Conservation (phyloP, 768 basidiomycete species). For the Serpula lacrymans region DNA sequence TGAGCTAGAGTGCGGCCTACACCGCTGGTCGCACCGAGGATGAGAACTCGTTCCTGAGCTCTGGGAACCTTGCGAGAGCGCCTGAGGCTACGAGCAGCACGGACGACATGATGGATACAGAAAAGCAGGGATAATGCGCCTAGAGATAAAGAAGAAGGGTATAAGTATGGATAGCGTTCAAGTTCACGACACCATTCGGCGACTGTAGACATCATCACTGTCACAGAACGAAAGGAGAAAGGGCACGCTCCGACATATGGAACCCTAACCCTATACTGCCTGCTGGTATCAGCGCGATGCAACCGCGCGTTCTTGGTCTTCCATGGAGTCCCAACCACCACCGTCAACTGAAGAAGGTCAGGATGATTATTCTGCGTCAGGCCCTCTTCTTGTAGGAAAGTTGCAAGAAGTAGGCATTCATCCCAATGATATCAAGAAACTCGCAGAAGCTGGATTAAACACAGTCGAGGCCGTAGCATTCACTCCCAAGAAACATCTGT, state of each 20-base stretch:
- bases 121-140: too few species aligned
- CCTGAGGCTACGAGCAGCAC: too few species aligned
- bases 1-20: constrained; percentile 72
- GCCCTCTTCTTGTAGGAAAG: constrained; percentile 83
- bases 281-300: too few species aligned
- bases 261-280: too few species aligned
- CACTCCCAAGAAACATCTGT: constrained; percentile 90
- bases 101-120: too few species aligned
- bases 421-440: constrained; percentile 91
- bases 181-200: too few species aligned
- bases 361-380: constrained; percentile 57
- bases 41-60: constrained; percentile 65
- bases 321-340: constrained; percentile 43
- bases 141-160: too few species aligned
- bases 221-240: too few species aligned
- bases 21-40: constrained; percentile 83
- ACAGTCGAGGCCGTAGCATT: constrained; percentile 96
- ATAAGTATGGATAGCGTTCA: too few species aligned
- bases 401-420: constrained; percentile 87
- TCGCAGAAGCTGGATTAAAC: constrained; percentile 85
- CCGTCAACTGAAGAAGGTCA: constrained; percentile 46
- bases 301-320: constrained; percentile 59
- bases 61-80: constrained; percentile 37
- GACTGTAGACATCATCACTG: too few species aligned
- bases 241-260: too few species aligned